These are phyloP conservation scores for Adiantum capillusveneris DNA, from an alignment of 75 land plant species.

Conservation along the genomic window DNA sequence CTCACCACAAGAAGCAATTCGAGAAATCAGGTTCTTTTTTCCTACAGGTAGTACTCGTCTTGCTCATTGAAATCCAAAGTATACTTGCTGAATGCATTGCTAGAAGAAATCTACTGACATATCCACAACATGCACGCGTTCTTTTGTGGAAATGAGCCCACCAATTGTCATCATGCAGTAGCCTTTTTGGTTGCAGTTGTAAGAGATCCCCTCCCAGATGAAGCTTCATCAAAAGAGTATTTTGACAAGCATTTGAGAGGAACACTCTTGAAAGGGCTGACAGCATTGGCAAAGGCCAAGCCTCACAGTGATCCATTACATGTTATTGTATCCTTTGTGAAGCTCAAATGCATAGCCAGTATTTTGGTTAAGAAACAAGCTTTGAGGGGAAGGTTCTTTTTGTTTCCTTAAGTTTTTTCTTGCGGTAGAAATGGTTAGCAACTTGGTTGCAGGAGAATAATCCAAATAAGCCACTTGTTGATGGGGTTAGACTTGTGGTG, in stretches of 20 bases:
- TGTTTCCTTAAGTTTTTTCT: background rate
- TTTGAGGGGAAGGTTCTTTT: background rate
- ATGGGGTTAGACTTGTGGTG: slow-evolving; percentile 5
- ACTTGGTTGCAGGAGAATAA: slow-evolving; percentile 27
- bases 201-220: slow-evolving; percentile 19
- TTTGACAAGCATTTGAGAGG: slow-evolving; percentile 22
- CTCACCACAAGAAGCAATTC: slow-evolving; percentile 9
- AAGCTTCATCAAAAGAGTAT: slow-evolving; percentile 11
- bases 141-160: no score
- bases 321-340: slow-evolving; percentile 34
- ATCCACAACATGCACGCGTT: background rate
- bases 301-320: slow-evolving; percentile 19
- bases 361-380: no score
- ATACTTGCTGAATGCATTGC: background rate
- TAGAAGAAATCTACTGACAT: background rate
- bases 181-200: slow-evolving; percentile 12
- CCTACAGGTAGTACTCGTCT: slow-evolving; percentile 15
- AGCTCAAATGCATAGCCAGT: no score
- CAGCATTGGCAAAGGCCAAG: slow-evolving; percentile 27
- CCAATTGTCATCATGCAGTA: no score
- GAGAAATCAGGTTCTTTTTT: slow-evolving; percentile 31
- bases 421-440: slow-evolving; percentile 24
- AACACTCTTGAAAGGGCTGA: slow-evolving; percentile 24
- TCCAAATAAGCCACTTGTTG: slow-evolving; percentile 22
- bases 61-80: background rate